A percentile compares a stretch with the other conserved stretches of the same genome.
These are phyloP conservation scores for Carnegiea gigantea DNA, from an alignment of 179 eudicot species.

Conservation along the genomic window DNA sequence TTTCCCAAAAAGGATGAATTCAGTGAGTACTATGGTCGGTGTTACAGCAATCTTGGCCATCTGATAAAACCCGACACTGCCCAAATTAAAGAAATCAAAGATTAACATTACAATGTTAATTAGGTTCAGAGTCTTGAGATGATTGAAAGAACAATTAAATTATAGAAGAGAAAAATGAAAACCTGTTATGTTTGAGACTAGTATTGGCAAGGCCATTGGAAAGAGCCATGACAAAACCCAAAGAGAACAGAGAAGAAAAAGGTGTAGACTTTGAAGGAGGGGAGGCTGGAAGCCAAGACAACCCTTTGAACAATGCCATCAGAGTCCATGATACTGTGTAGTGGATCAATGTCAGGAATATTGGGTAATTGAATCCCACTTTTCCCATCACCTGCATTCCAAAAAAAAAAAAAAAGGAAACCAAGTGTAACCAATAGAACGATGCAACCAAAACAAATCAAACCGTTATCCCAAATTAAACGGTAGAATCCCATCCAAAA, in stretches of 20 bases:
- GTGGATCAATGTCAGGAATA: slow-evolving; percentile 79
- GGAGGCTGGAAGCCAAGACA: slow-evolving; percentile 77
- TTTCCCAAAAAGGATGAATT: slow-evolving; percentile 71
- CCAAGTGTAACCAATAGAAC: too few relatives aligned
- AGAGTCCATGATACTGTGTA: slow-evolving; percentile 67
- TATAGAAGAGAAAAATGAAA: too few relatives aligned
- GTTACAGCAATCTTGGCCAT: slow-evolving; percentile 99
- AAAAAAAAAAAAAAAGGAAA: too few relatives aligned
- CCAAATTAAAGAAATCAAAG: not conserved
- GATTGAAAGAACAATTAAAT: not conserved
- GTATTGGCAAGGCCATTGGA: slow-evolving; percentile 94
- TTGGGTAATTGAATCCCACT: slow-evolving; percentile 84
- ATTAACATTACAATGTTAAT: not conserved
- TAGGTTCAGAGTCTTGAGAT: not conserved
- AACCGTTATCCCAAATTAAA: too few relatives aligned
- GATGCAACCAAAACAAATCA: too few relatives aligned
- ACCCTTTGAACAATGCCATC: slow-evolving; percentile 73
- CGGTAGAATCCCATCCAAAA: too few relatives aligned
- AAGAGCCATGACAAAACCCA: slow-evolving; percentile 91
- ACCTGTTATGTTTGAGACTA: slow-evolving; percentile 89
- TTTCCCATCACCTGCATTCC: slow-evolving; percentile 75
- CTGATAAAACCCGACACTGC: slow-evolving; percentile 97
- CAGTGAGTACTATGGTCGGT: slow-evolving; percentile 85
- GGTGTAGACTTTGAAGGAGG: slow-evolving; percentile 86
- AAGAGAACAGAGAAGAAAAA: slow-evolving; percentile 67